Evolutionary conservation across 306 rosid genomes (phyloP).

Genomic region (Abrus precatorius): DNA sequence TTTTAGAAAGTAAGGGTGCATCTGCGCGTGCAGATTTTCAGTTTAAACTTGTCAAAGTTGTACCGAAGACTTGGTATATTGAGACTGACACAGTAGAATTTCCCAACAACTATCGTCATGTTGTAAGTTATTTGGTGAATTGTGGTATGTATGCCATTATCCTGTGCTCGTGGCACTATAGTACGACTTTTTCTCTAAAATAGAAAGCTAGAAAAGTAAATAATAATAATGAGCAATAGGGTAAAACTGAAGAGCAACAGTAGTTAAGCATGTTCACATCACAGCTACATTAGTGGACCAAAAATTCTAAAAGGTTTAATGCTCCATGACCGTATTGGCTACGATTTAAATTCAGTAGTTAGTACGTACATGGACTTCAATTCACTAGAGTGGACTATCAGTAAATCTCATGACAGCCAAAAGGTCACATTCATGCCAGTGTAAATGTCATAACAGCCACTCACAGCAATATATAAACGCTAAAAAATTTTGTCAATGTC

Average conservation of each 20-base stretch:
- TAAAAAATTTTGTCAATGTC: conserved; percentile 27
- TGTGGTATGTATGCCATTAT: conserved; percentile 21
- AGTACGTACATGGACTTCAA: neutral
- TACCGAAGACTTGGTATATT: neutral
- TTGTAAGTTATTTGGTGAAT: conserved; percentile 1
- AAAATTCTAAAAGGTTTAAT: neutral
- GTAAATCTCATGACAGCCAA: conserved; percentile 33
- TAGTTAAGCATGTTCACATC: neutral
- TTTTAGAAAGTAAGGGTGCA: neutral
- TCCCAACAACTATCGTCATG: neutral
- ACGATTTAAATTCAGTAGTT: conserved; percentile 19
- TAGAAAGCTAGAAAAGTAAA: neutral
- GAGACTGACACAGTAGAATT: neutral
- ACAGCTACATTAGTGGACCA: conserved; percentile 1
- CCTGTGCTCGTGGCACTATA: conserved; percentile 13
- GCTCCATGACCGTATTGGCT: no score
- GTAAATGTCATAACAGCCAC: conserved; percentile 16
- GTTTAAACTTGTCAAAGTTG: neutral
- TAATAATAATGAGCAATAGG: neutral
- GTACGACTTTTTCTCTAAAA: neutral
- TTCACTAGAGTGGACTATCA: conserved; percentile 39
- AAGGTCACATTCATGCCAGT: conserved; percentile 34
- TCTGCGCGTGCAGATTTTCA: neutral
- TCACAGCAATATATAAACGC: neutral
- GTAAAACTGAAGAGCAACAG: neutral